Base-by-base conservation (phyloP, 1,284 basidiomycete species). In the Ganoderma sinense region DNA sequence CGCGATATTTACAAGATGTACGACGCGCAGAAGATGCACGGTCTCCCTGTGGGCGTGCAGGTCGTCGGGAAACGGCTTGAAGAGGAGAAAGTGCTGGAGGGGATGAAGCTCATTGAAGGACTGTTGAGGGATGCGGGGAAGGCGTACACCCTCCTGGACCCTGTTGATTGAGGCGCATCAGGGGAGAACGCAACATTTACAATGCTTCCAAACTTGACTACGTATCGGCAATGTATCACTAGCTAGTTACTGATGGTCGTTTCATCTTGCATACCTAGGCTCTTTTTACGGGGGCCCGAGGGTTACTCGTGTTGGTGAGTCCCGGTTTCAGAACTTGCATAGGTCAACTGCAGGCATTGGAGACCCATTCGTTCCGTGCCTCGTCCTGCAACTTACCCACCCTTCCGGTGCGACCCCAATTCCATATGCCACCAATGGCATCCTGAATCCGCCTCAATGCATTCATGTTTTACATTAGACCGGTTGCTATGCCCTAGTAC, bases 1-100 rank as follows among this genome's bases (percentile, higher is more conserved):
- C 73, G 74, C 45, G 73, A 73, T 26, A 68, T 76, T 68, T 84
- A 84, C 72, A 75, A 72, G 53, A 83, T 87, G 72, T 93, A 93
- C 76, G 84, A 92, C 73, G 82, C 89, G 0, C 69, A 78, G 2
- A 83, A 84, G 77, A 93, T 92, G 91, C 82, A 86, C n/a, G 91
- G 90, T 0, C 80, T 93, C 58, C 91, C 91, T 0, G 84, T 93
- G 0, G 91, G 89, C 0, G 83, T 93, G 40, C 90, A 93, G 78
- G 78, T 92, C 4, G 85, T 90, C 2, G 88, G 88, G 0, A 81
- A 82, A 64, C 82, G 85, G 18, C 85, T 87, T 60, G 87, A 92
- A 69, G 92, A 93, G 69, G 91, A 93, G 80, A 87, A 87, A 36
- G 85, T 86, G 20, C 71, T 86, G 69, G 86, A 82, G 71, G 86